Conservation (phyloP, 2,329 filamentous ascomycete genomes). For the Coniochaeta sp. region DNA sequence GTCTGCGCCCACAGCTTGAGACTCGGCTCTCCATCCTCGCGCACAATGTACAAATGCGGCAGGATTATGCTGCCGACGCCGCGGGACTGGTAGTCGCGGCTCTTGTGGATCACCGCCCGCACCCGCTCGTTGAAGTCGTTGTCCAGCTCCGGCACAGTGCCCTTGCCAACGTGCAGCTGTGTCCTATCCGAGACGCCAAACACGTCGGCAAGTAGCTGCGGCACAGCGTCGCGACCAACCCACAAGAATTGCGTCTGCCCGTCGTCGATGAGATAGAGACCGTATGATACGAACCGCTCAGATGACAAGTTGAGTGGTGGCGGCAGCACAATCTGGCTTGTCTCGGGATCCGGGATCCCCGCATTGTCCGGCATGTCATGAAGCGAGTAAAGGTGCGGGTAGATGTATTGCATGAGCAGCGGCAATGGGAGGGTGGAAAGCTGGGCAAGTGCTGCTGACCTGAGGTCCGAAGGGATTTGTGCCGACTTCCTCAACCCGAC, state of each 20-base stretch:
- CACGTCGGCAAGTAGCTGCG: constrained; percentile 80
- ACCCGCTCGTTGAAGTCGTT: constrained; percentile 96
- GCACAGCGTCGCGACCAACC: constrained; percentile 88
- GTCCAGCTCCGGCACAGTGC: constrained; percentile 76
- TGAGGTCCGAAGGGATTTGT: constrained; percentile 88
- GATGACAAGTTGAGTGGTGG: constrained; percentile 81
- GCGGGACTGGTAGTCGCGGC: constrained; percentile 75
- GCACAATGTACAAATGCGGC: constrained; percentile 86
- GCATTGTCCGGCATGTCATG: constrained; percentile 96
- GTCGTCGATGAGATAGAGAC: constrained; percentile 93
- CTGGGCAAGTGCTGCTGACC: constrained; percentile 85
- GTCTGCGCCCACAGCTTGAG: constrained; percentile 97
- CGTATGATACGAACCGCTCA: constrained; percentile 79
- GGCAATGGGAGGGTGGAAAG: constrained; percentile 91
- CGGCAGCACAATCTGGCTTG: constrained; percentile 83
- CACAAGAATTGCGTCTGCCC: constrained; percentile 97
- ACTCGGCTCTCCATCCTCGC: constrained; percentile 92
- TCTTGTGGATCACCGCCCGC: constrained; percentile 85
- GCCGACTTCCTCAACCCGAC: constrained; percentile 87
- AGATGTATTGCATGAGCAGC: constrained; percentile 88
- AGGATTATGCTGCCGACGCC: constrained; percentile 90
- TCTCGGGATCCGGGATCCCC: constrained; percentile 76
- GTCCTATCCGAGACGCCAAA: constrained; percentile 82
- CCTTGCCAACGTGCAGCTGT: constrained; percentile 87
- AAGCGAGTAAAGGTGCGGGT: constrained; percentile 75